These are phyloP conservation scores for Recurvomyces mirabilis DNA, from an alignment of 495 filamentous ascomycete species.

Conservation along the genomic window DNA sequence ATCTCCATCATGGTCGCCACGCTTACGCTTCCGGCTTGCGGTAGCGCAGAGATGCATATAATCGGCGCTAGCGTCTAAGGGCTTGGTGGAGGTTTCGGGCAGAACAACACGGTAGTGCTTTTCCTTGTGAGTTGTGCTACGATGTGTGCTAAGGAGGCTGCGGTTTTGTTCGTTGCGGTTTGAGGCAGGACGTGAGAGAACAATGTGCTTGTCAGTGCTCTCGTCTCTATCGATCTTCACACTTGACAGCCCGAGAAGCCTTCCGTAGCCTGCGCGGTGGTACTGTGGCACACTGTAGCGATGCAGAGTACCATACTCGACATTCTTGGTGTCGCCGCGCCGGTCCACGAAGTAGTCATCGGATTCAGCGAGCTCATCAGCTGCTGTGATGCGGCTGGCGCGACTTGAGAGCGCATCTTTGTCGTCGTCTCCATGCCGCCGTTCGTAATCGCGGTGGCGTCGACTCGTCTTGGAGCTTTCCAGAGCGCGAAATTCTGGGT, in stretches of 20 bases:
- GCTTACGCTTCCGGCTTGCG: conserved; percentile 20
- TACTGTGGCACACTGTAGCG: conserved; percentile 51
- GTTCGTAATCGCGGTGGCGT: too few species aligned
- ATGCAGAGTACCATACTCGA: conserved; percentile 50
- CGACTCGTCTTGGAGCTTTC: too few species aligned
- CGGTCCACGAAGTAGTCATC: conserved; percentile 20
- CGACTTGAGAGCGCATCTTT: background rate
- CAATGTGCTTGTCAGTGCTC: conserved; percentile 8
- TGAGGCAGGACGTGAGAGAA: too few species aligned
- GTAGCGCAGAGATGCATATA: conserved; percentile 15
- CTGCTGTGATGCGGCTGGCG: background rate
- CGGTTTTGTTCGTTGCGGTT: too few species aligned
- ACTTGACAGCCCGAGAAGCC: conserved; percentile 39
- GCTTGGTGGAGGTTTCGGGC: background rate
- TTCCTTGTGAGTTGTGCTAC: background rate
- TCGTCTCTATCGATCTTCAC: conserved; percentile 10
- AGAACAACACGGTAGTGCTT: background rate
- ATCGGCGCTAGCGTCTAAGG: conserved; percentile 4
- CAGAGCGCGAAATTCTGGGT: too few species aligned
- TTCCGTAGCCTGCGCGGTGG: conserved; percentile 46
- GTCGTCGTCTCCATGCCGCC: background rate
- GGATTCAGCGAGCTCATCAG: conserved; percentile 5
- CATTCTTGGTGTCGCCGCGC: conserved; percentile 50
- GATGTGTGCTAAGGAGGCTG: too few species aligned
- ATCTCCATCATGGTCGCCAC: conserved; percentile 9